Evolutionary conservation across 2,329 filamentous ascomycete species (phyloP).

Genomic region (Aspergillus sp.): DNA sequence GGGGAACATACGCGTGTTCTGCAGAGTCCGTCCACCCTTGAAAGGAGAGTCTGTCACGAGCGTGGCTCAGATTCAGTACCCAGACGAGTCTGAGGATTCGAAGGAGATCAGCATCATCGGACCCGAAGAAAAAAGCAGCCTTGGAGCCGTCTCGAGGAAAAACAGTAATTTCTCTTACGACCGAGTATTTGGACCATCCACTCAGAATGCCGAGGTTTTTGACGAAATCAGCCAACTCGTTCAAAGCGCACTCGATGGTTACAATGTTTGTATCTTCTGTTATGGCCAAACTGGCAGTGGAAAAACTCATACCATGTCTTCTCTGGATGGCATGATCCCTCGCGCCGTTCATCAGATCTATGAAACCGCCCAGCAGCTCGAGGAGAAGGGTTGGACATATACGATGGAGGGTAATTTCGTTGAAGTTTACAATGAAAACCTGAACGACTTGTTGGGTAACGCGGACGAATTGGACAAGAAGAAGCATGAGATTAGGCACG

Average conservation of each 20-base stretch:
- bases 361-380: slow-evolving; percentile 73
- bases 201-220: slow-evolving; percentile 82
- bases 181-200: slow-evolving; percentile 75
- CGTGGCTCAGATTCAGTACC: slow-evolving; percentile 71
- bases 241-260: slow-evolving; percentile 92
- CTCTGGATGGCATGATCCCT: slow-evolving; percentile 88
- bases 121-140: slow-evolving; percentile 75
- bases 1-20: slow-evolving; percentile 98
- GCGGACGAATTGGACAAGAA: slow-evolving; percentile 69
- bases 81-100: slow-evolving; percentile 73
- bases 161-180: slow-evolving; percentile 88
- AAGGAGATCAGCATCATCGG: slow-evolving; percentile 82
- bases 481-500: slow-evolving; percentile 86
- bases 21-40: slow-evolving; percentile 77
- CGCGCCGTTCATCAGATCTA: slow-evolving; percentile 92
- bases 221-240: slow-evolving; percentile 95
- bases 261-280: slow-evolving; percentile 98
- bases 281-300: slow-evolving; percentile 97
- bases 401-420: slow-evolving; percentile 92
- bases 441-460: slow-evolving; percentile 80
- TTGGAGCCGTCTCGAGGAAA: slow-evolving; percentile 71
- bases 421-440: slow-evolving; percentile 96
- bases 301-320: slow-evolving; percentile 96
- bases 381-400: slow-evolving; percentile 91
- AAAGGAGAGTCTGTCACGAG: slow-evolving; percentile 54